Conservation (phyloP, 2,329 filamentous ascomycete genomes). For the Leptographium flavum region DNA sequence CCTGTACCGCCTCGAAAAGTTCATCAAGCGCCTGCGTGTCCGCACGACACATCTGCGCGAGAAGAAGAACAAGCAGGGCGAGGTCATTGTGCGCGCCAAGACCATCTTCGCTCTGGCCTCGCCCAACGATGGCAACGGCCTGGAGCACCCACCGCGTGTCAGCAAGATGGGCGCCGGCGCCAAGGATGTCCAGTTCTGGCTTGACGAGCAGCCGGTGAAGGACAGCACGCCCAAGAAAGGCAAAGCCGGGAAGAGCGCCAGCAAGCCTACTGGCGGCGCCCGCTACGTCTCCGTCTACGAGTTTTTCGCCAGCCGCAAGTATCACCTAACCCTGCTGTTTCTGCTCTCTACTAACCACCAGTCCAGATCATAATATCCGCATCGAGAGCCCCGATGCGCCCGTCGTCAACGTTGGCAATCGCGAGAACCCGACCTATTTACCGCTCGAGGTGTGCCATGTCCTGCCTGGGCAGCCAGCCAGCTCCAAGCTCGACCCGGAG, state of each 20-base stretch:
- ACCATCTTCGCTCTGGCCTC: slow-evolving; percentile 22
- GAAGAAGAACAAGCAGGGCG: slow-evolving; percentile 18
- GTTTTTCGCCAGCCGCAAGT: slow-evolving; percentile 30
- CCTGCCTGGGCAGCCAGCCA: slow-evolving; percentile 38
- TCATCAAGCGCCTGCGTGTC: slow-evolving; percentile 23
- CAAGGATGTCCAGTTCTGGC: slow-evolving; percentile 39
- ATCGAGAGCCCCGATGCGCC: slow-evolving; percentile 28
- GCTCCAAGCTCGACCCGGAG: slow-evolving; percentile 29
- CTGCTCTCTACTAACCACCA: background rate
- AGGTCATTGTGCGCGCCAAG: slow-evolving; percentile 20
- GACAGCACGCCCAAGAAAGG: slow-evolving; percentile 3
- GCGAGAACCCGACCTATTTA: slow-evolving; percentile 37
- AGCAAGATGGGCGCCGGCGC: slow-evolving; percentile 28
- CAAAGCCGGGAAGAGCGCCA: background rate
- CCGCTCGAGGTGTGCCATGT: slow-evolving; percentile 44
- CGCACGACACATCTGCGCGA: slow-evolving; percentile 23
- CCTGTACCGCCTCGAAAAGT: slow-evolving; percentile 16
- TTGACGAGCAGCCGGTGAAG: slow-evolving; percentile 19
- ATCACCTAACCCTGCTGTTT: no score
- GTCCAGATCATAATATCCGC: no score
- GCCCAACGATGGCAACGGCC: slow-evolving; percentile 17
- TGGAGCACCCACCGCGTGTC: slow-evolving; percentile 16
- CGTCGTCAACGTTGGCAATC: slow-evolving; percentile 46
- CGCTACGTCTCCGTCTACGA: slow-evolving; percentile 36
- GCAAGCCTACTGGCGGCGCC: slow-evolving; percentile 11